Base-by-base conservation (phyloP, 2,329 filamentous ascomycete genomes). In the Chaetomium sp. region DNA sequence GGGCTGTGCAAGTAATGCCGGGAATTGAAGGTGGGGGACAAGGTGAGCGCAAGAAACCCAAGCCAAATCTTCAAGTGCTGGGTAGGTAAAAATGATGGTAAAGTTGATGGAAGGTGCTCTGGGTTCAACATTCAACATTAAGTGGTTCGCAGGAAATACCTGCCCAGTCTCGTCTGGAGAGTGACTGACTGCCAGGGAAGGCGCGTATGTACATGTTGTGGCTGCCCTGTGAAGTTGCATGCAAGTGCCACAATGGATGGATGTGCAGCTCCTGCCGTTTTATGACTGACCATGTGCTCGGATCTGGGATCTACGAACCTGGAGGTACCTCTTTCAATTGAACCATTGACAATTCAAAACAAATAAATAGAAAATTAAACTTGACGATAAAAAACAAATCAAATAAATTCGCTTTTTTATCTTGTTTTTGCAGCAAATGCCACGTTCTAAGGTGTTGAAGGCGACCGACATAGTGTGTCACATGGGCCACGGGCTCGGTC, bases 231-330 rank as follows among this genome's bases (percentile, higher is more conserved):
- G 27, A 5, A 14, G 14, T 7, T 44, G 42, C 27, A 34, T 57
- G 42, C 50, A 49, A 51, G 43, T 48, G 47, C 51, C 52, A 53
- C 55, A 48, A 12, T 36, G 19, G 55, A 54, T n/a, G 55, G 52
- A 42, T 50, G n/a, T n/a, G 36, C 46, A 47, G n/a, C 48, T 49
- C 32, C 42, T 36, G 19, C n/a, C 43, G 47, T 19, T 38, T 11
- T 33, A 40, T n/a, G 32, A 42, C 11, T n/a, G 38, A 32, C 36
- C 47, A 49, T 49, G 19, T 6, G n/a, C 19, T 27, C 19, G 19
- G 19, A 27, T 27, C 19, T 27, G 19, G 19, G 3, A 27, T 27
- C 19, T 27, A 27, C 37, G 37, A 38, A 8, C 37, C 2, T 4
- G 12, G 37, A 38, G 12, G 8, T 12, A 12, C 37, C 12, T 38